Conservation (phyloP, 306 rosid species). For the Casuarina cunninghamiana region DNA sequence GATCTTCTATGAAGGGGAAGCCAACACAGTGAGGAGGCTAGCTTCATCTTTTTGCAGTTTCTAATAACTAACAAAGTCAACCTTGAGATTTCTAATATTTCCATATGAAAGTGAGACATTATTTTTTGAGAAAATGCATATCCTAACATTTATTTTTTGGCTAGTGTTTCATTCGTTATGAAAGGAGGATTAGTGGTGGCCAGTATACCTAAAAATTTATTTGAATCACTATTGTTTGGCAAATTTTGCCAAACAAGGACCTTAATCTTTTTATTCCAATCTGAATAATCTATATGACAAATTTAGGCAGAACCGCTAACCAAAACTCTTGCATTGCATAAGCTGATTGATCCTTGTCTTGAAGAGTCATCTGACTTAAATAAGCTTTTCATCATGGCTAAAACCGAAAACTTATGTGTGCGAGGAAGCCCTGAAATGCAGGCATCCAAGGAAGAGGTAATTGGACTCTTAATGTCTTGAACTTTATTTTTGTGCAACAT, state of each 20-base stretch:
- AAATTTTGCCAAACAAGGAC: background rate
- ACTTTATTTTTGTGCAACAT: background rate
- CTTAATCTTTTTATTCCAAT: background rate
- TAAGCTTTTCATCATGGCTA: conserved; percentile 69
- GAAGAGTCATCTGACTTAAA: conserved; percentile 58
- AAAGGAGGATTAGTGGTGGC: too few relatives aligned
- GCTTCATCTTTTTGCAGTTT: background rate
- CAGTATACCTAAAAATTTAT: too few relatives aligned
- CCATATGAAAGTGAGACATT: too few relatives aligned
- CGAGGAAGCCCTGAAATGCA: conserved; percentile 63
- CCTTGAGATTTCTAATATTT: too few relatives aligned
- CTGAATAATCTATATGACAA: conserved; percentile 6
- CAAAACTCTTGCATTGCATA: conserved; percentile 59
- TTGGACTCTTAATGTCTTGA: background rate
- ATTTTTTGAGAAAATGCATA: too few relatives aligned
- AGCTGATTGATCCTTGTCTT: conserved; percentile 67
- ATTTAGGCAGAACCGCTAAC: conserved; percentile 66
- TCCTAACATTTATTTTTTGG: too few relatives aligned
- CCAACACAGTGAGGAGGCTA: too few relatives aligned
- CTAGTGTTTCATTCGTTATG: too few relatives aligned
- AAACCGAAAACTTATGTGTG: conserved; percentile 62
- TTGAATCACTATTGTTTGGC: too few relatives aligned
- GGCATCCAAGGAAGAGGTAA: conserved; percentile 76
- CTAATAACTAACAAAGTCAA: background rate
- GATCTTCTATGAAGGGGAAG: conserved; percentile 16